phyloP scores from a whole-genome alignment of 352 stramenopile species.

The Phytophthora melonis region DNA sequence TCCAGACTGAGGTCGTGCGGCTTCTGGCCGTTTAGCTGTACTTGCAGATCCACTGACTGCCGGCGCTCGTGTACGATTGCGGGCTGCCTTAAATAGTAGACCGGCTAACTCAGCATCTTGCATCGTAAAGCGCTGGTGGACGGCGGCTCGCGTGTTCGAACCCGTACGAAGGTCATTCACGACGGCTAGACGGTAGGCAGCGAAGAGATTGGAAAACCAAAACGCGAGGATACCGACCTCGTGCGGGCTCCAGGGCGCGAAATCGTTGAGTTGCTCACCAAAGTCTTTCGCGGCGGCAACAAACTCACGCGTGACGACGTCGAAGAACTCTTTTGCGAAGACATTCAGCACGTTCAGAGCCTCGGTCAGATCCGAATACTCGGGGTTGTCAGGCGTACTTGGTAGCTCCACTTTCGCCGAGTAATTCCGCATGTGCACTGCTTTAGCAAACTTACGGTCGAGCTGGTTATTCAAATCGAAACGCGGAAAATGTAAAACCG shows the following conservation, averaged over 20 bases:
- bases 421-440: conserved; percentile 6
- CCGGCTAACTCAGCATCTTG: conserved; percentile 4
- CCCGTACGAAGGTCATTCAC: not conserved
- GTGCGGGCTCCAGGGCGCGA: not conserved
- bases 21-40: too few species aligned
- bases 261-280: conserved; percentile 3
- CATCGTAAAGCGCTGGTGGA: not conserved
- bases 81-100: conserved; percentile 4
- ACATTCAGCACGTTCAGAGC: not conserved
- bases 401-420: not conserved
- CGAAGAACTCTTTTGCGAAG: conserved; percentile 1
- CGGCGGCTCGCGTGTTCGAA: not conserved
- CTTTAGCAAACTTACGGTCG: not conserved
- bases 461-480: conserved; percentile 5
- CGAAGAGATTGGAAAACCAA: conserved; percentile 11
- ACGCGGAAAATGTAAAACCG: conserved; percentile 3
- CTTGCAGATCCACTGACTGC: too few species aligned
- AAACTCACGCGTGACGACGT: not conserved
- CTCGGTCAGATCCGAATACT: not conserved
- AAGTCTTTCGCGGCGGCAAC: not conserved
- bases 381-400: not conserved
- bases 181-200: not conserved
- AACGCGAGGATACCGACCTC: conserved; percentile 3
- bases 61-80: too few species aligned
- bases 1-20: too few species aligned